Base-by-base conservation (phyloP, 495 filamentous ascomycete genomes). In the Talaromyces liani region DNA sequence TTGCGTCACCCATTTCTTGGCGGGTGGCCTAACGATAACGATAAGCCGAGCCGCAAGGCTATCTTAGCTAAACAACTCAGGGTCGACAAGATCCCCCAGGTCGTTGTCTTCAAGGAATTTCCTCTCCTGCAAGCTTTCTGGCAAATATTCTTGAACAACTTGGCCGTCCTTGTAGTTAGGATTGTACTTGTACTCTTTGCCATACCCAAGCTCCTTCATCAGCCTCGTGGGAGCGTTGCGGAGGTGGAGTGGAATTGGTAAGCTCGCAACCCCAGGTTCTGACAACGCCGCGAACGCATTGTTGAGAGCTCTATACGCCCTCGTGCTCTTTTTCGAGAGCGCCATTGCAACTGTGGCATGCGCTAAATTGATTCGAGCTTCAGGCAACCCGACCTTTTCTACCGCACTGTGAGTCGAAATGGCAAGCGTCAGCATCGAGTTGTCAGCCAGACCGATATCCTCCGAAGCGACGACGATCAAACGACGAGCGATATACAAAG, bases 121-220 rank as follows among this genome's bases (percentile, higher is more conserved):
- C 41, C 87, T 80, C 5, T 84, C 90, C 36, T 72, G 72, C 27
- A 98, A 71, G 63, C 82, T 79, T 61, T 89, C 87, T 0, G 94
- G 94, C 16, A 98, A 72, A 77, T 98, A 98, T 55, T 94, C 90
- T 75, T 98, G 94, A 67, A 79, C 82, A 18, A 97, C 92, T 68
- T 78, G 84, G n/a, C 94, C 94, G 65, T 92, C 86, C 66, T 80
- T 74, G 70, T 91, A 98, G 67, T 92, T 88, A 1, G 94, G 94
- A 68, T 95, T 95, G 73, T 98, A 98, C 70, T 98, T 98, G 72
- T 98, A 98, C 72, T 90, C 91, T 58, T 82, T 87, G 9, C 94
- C 94, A 66, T 91, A 92, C 1, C 91, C 93, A 56, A 97, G 74
- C 69, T 97, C 93, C 67, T 91, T 90, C 94, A 98, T 95, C 67